Evolutionary conservation across 176 grass and related monocot genomes (phyloP).

Genomic region (Guadua angustifolia): DNA sequence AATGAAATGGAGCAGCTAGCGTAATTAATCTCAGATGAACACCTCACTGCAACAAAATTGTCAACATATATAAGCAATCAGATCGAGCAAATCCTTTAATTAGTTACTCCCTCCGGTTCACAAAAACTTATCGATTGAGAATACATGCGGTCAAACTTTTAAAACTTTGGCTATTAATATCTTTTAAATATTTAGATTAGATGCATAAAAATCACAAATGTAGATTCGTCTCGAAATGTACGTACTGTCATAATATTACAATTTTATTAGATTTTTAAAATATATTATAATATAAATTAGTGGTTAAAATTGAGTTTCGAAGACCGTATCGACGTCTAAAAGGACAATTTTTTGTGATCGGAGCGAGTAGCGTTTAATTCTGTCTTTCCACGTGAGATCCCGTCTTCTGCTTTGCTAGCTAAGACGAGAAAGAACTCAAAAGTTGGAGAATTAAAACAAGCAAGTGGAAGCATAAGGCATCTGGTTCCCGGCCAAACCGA

Average conservation of each 20-base stretch:
- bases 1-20: conserved; percentile 1
- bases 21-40: not conserved
- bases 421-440: not conserved
- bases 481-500: conserved; percentile 19
- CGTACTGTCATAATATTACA: too few relatives aligned
- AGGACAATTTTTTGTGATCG: too few relatives aligned
- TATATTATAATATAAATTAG: too few relatives aligned
- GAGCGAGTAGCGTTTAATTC: not conserved
- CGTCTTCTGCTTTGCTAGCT: not conserved
- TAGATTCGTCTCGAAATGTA: too few relatives aligned
- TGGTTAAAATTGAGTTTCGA: too few relatives aligned
- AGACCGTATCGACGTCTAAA: too few relatives aligned
- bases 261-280: too few relatives aligned
- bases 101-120: not conserved
- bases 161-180: too few relatives aligned
- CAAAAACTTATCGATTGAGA: too few relatives aligned
- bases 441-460: not conserved
- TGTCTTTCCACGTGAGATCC: conserved; percentile 7
- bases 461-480: conserved; percentile 25
- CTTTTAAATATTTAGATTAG: too few relatives aligned
- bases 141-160: too few relatives aligned
- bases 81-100: not conserved
- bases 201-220: too few relatives aligned
- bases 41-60: not conserved
- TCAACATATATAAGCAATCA: conserved; percentile 2